These are phyloP conservation scores for Pyracantha coccinea DNA, from an alignment of 331 rosid genomes.

Conservation along the genomic window DNA sequence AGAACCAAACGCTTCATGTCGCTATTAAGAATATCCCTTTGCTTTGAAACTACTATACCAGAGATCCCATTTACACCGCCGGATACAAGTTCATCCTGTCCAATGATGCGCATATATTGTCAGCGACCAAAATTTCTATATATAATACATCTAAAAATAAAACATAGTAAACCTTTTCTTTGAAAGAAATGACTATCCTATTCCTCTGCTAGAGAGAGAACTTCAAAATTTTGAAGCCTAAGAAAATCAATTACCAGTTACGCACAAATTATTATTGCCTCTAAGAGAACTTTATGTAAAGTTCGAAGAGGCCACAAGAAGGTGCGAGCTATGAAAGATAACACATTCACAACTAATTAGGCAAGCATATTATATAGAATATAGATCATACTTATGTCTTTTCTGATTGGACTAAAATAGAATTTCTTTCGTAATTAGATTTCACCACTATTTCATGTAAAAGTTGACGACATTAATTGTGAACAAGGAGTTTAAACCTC, in stretches of 20 bases:
- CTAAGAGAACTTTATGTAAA: neutral
- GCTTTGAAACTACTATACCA: constrained; percentile 24
- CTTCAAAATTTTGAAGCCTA: neutral
- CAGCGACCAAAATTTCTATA: constrained; percentile 2
- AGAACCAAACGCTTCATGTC: constrained; percentile 47
- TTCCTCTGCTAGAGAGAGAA: neutral
- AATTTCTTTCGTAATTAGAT: neutral
- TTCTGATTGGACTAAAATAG: neutral
- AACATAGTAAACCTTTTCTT: neutral
- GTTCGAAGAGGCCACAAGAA: neutral
- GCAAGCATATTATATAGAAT: neutral
- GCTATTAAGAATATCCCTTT: constrained; percentile 29
- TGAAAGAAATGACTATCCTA: neutral
- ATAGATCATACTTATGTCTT: neutral
- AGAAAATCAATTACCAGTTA: neutral
- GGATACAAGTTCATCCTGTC: constrained; percentile 44
- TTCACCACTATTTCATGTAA: neutral
- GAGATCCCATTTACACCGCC: constrained; percentile 31
- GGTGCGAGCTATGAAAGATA: neutral
- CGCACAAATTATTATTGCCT: neutral
- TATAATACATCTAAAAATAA: constrained; percentile 2
- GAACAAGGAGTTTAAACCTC: neutral
- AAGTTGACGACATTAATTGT: neutral
- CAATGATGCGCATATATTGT: constrained; percentile 16
- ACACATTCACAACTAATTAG: neutral